These are phyloP conservation scores for Lactifluus subvellereus DNA, from an alignment of 768 basidiomycete genomes.

Conservation along the genomic window DNA sequence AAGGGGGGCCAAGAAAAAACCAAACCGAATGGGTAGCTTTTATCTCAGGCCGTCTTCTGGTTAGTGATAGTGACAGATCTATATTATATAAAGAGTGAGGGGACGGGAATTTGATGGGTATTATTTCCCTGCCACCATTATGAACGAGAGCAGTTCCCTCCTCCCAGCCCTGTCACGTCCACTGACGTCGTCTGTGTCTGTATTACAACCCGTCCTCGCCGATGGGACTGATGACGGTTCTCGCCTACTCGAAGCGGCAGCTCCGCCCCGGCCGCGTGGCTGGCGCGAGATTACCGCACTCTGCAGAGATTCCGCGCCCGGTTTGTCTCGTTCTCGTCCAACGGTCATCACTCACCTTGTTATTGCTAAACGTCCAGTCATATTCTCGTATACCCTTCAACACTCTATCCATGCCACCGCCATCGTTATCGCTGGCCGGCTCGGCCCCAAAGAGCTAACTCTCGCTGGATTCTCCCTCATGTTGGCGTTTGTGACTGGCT, in stretches of 20 bases:
- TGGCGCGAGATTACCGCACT: constrained; percentile 18
- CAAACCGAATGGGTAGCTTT: neutral
- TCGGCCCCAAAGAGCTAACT: constrained; percentile 65
- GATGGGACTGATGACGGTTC: constrained; percentile 4
- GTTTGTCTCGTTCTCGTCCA: constrained; percentile 6
- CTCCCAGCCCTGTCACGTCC: neutral
- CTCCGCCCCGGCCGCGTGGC: constrained; percentile 19
- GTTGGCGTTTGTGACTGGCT: constrained; percentile 74
- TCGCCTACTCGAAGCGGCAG: constrained; percentile 15
- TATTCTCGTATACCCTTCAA: constrained; percentile 65
- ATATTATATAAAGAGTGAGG: neutral
- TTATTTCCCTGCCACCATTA: neutral
- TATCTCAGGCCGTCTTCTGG: neutral
- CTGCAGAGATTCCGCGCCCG: constrained; percentile 20
- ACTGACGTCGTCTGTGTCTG: neutral
- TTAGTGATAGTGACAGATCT: neutral
- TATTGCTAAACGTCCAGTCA: constrained; percentile 37
- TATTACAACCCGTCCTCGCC: neutral
- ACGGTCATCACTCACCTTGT: neutral
- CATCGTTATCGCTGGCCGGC: constrained; percentile 56
- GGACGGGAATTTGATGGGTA: neutral
- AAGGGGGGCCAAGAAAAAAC: neutral
- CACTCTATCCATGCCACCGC: constrained; percentile 68
- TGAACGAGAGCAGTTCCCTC: constrained; percentile 9
- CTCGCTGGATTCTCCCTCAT: constrained; percentile 69